Base-by-base conservation (phyloP, 768 basidiomycete species). In the Auricularia auricula-judae region DNA sequence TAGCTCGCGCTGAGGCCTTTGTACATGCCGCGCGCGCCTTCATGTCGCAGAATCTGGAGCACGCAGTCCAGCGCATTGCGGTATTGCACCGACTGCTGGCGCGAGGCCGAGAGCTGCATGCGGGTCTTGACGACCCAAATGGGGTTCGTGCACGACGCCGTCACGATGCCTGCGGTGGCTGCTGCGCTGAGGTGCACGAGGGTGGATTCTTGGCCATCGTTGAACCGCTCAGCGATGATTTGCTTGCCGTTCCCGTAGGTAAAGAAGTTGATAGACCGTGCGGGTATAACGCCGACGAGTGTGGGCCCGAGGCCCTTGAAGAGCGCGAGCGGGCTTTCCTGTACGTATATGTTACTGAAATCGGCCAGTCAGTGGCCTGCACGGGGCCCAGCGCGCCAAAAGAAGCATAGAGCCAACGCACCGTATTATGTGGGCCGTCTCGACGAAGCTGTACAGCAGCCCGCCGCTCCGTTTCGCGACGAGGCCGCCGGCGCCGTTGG, bases 91-190 rank as follows among this genome's bases (percentile, higher is more conserved):
- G 56, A 29, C 56, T 59, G 56, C 14, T 34, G 23, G 14, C 56
- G 56, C 21, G 72, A 72, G n/a, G 79, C 74, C 2, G 76, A 77
- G 16, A 99, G 84, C 72, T 99, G 97, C 63, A 99, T 71, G 5
- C 96, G 87, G 54, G 97, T 99, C 75, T 98, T 99, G 66, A 99
- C 93, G 59, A 99, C 97, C 97, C 97, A 99, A 33, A 99, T 96
- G 0, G 97, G 97, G 74, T 99, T 99, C 23, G 97, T 98, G 11
- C 86, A 92, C 0, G 92, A 88, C 3, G 94, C 84, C 0, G 97
- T 99, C 36, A 81, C 79, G 68, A 98, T 78, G 0, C 96, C 95
- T 1, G 96, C 96, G 10, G 86, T 71, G 0, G 91, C 89, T 1
- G 95, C 97, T 0, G 96, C 90, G 1, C 79, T 66, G 29, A 98